Evolutionary conservation across 768 basidiomycete genomes (phyloP).

Genomic region (Lyophyllum semitale): DNA sequence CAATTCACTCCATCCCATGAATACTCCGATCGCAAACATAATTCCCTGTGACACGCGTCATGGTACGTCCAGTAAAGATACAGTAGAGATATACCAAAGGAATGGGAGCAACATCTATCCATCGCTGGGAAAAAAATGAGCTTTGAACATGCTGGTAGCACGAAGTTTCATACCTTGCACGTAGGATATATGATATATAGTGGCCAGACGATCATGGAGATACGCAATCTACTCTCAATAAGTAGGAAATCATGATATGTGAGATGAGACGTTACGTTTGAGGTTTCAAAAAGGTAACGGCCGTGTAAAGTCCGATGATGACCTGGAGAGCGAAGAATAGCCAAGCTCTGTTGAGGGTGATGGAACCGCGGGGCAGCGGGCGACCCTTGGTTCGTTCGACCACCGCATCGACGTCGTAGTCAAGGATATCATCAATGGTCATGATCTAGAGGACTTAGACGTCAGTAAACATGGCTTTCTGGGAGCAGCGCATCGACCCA

Average conservation of each 20-base stretch:
- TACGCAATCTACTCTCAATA: constrained; percentile 15
- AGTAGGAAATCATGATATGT: not conserved
- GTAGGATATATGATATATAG: constrained; percentile 35
- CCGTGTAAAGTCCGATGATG: constrained; percentile 21
- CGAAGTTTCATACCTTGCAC: constrained; percentile 26
- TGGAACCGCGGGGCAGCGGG: constrained; percentile 28
- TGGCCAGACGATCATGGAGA: constrained; percentile 30
- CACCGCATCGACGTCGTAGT: constrained; percentile 26
- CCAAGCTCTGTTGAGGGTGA: constrained; percentile 27
- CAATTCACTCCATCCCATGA: constrained; percentile 33
- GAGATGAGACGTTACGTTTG: constrained; percentile 18
- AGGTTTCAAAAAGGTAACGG: constrained; percentile 18
- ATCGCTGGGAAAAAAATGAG: constrained; percentile 20
- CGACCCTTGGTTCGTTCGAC: constrained; percentile 29
- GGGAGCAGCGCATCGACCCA: not conserved
- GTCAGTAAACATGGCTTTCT: not conserved
- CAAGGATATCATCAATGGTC: constrained; percentile 33
- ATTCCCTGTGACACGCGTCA: constrained; percentile 21
- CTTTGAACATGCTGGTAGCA: not conserved
- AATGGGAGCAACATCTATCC: constrained; percentile 30
- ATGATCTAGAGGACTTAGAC: constrained; percentile 26
- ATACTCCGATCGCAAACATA: constrained; percentile 32
- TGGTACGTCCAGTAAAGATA: not conserved
- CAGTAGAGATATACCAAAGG: constrained; percentile 23
- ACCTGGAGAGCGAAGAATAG: constrained; percentile 27